Evolutionary conservation across 257 asterid species (phyloP), one percentile per base, ranked within the genome.

Genomic region (Scutellaria galericulata): DNA sequence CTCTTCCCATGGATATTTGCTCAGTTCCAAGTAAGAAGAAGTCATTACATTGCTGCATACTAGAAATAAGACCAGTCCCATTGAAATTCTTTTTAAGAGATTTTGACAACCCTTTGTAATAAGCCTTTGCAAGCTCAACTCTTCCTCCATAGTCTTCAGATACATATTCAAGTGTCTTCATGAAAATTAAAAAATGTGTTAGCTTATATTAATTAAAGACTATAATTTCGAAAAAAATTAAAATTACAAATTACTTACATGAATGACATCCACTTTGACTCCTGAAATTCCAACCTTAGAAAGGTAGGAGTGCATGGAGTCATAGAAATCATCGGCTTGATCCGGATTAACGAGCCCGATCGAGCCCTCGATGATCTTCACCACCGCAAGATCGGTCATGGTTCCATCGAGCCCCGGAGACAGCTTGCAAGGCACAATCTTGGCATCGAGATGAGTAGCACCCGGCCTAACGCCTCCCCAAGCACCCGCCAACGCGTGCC

Each of bases 31-130:
- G 89, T 47, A 89, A 72, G 42, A 89, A 85, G 83, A 89, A 87
- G 81, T 89, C 92, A 73, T 89, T 89, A 78, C 92, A 86, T n/a
- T 89, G 96, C 52, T 89, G 92, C 96, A 89, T 89, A 76, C 96
- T 89, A 2, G 96, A 81, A 41, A 89, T 83, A 52, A 85, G 86
- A 18, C 92, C 96, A 9, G 85, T 78, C 37, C 96, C 92, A 47
- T 79, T 86, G 87, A 89, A 89, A 72, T 89, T 89, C 82, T 89
- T 89, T 9, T 76, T 72, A 15, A 89, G 81, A 22, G 96, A 89
- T 66, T 84, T 82, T 1, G 96, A 89, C 13, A 89, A 54, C 6
- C 92, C 96, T 37, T 82, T 83, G 53, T 89, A 89, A 73, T 89
- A 86, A 58, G 92, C 86, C 84, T 83, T 89, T 45, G 90, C 96